Conservation (phyloP, 208 protist genomes). For the Porcisia deanei region DNA sequence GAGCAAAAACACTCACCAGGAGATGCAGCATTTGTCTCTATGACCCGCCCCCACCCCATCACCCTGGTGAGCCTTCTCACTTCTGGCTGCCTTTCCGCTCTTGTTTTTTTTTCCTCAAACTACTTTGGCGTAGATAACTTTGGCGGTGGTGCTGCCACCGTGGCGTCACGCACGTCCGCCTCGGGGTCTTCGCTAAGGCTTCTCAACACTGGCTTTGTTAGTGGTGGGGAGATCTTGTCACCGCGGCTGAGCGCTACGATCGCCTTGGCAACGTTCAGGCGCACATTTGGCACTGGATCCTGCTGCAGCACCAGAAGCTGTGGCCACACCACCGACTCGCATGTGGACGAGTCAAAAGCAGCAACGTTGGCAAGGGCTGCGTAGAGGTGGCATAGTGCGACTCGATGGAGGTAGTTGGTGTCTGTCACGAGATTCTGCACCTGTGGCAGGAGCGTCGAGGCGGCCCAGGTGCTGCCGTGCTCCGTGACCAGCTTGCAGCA, state of each 20-base stretch:
- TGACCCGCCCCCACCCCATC: neutral
- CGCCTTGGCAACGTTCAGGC: slow-evolving; percentile 73
- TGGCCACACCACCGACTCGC: slow-evolving; percentile 60
- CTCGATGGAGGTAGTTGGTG: slow-evolving; percentile 79
- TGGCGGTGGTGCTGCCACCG: slow-evolving; percentile 12
- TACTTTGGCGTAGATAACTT: slow-evolving; percentile 24
- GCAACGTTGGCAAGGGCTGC: slow-evolving; percentile 54
- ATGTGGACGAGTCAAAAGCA: slow-evolving; percentile 52
- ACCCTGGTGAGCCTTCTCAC: too few species aligned
- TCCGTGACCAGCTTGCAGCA: slow-evolving; percentile 77
- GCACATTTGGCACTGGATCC: slow-evolving; percentile 84
- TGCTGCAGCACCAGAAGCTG: slow-evolving; percentile 58
- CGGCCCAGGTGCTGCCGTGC: slow-evolving; percentile 66
- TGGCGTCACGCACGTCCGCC: slow-evolving; percentile 73
- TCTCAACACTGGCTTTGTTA: slow-evolving; percentile 54
- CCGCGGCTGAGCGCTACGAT: slow-evolving; percentile 47
- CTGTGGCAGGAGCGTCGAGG: slow-evolving; percentile 64
- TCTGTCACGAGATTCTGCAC: slow-evolving; percentile 56
- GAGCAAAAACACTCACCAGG: too few species aligned
- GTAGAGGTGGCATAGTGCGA: slow-evolving; percentile 78
- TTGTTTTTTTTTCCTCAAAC: neutral
- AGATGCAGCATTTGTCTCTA: neutral
- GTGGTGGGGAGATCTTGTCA: slow-evolving; percentile 47
- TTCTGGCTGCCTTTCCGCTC: neutral
- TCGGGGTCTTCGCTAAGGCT: slow-evolving; percentile 62